Percentiles rank a stretch among this genome's conserved stretches.
Conservation (phyloP, 1,139 yeast genomes). For the Zygosaccharomyces sapae region DNA sequence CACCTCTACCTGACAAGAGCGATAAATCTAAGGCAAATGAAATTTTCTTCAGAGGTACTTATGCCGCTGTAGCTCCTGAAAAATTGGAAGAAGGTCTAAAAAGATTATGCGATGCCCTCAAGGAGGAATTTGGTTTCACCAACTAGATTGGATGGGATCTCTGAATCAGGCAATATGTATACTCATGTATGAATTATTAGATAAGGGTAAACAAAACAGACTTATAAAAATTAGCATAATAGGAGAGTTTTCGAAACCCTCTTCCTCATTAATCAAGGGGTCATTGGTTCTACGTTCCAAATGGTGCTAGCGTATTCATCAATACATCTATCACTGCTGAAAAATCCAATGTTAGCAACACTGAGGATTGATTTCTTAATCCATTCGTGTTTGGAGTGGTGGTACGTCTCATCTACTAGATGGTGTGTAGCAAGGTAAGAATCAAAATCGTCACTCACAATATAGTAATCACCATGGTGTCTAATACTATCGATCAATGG, state of each 20-base stretch:
- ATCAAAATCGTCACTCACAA: slow-evolving; percentile 86
- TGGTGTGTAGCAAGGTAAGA: slow-evolving; percentile 78
- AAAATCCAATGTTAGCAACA: slow-evolving; percentile 94
- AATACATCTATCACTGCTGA: slow-evolving; percentile 85
- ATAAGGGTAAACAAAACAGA: background rate
- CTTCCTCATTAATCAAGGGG: slow-evolving; percentile 11
- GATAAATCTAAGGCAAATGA: slow-evolving; percentile 40
- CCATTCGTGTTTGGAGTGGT: slow-evolving; percentile 66
- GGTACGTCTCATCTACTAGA: slow-evolving; percentile 69
- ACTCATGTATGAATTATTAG: background rate
- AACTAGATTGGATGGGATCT: background rate
- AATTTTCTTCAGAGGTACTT: slow-evolving; percentile 61
- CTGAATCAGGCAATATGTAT: background rate
- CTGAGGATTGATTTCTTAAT: slow-evolving; percentile 66
- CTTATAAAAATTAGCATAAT: background rate
- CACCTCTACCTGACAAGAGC: slow-evolving; percentile 51
- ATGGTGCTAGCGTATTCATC: slow-evolving; percentile 89
- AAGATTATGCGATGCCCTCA: slow-evolving; percentile 53
- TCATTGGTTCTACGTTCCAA: slow-evolving; percentile 82
- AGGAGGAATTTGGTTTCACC: slow-evolving; percentile 38
- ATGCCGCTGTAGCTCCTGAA: slow-evolving; percentile 65
- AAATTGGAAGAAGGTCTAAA: slow-evolving; percentile 50
- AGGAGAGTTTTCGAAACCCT: background rate
- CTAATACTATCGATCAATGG: slow-evolving; percentile 66
- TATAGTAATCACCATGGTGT: slow-evolving; percentile 76